Evolutionary conservation across 2,329 filamentous ascomycete species (phyloP).

Genomic region (Fusarium lateritium): DNA sequence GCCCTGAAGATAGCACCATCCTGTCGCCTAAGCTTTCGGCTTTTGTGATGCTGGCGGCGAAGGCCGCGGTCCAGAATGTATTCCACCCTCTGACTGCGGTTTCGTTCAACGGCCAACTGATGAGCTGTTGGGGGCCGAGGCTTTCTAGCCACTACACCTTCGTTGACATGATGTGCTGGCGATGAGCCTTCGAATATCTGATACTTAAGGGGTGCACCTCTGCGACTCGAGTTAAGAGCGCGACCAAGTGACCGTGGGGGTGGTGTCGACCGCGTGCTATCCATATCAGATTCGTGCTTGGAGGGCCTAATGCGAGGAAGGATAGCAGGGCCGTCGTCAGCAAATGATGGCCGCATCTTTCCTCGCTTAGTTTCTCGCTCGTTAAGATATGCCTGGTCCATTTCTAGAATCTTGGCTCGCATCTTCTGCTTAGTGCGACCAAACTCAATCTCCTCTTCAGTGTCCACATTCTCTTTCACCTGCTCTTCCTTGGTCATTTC

Average conservation of each 20-base stretch:
- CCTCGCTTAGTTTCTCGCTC: constrained; percentile 73
- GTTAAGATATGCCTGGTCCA: constrained; percentile 78
- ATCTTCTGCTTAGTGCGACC: constrained; percentile 81
- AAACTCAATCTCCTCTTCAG: constrained; percentile 77
- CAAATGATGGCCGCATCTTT: constrained; percentile 56
- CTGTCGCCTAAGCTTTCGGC: constrained; percentile 72
- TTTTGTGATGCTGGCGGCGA: constrained; percentile 74
- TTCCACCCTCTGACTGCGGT: constrained; percentile 84
- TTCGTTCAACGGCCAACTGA: constrained; percentile 84
- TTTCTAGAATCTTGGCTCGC: constrained; percentile 80
- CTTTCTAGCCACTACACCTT: constrained; percentile 71
- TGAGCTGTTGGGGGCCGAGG: constrained; percentile 84
- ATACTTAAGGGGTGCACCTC: constrained; percentile 69
- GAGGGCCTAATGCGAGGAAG: constrained; percentile 74
- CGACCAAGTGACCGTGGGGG: constrained; percentile 54
- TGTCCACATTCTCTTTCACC: constrained; percentile 80
- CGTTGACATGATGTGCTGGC: constrained; percentile 68
- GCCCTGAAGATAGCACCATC: constrained; percentile 78
- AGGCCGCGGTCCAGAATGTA: constrained; percentile 84
- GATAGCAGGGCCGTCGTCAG: constrained; percentile 70
- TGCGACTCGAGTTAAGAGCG: constrained; percentile 52
- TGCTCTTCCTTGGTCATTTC: constrained; percentile 77
- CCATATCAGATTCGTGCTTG: constrained; percentile 69
- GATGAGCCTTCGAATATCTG: constrained; percentile 74
- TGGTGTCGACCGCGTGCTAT: constrained; percentile 62